These are phyloP conservation scores for Colletotrichum ledebouriae DNA, from an alignment of 2,329 filamentous ascomycete genomes.

Conservation along the genomic window DNA sequence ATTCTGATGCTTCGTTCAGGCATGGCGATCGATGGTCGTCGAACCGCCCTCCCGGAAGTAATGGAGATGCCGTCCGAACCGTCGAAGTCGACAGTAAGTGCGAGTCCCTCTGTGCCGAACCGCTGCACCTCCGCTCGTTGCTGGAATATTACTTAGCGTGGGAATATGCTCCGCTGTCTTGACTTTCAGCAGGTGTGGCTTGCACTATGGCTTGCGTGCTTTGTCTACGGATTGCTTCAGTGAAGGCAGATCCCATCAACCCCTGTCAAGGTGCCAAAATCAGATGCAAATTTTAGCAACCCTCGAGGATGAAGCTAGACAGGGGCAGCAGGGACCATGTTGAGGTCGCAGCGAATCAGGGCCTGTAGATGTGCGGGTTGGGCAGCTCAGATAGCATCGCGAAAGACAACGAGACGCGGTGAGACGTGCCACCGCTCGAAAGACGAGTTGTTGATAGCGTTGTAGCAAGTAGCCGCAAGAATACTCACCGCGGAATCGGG, in stretches of 20 bases:
- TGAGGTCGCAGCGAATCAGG: constrained; percentile 25
- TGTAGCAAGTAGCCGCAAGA: constrained; percentile 13
- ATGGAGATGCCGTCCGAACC: constrained; percentile 15
- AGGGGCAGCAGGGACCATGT: constrained; percentile 31
- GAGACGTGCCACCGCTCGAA: constrained; percentile 14
- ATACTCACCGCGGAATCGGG: constrained; percentile 8
- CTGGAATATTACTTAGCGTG: not conserved
- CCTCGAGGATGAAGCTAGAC: constrained; percentile 9
- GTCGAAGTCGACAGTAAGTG: constrained; percentile 4
- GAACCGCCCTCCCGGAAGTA: not conserved
- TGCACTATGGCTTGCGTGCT: constrained; percentile 30
- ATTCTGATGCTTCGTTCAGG: too few relatives aligned
- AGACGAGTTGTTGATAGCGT: constrained; percentile 14
- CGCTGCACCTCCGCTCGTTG: not conserved
- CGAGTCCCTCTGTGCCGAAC: not conserved
- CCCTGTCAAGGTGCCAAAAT: constrained; percentile 27
- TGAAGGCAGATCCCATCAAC: constrained; percentile 13
- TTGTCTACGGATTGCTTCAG: constrained; percentile 35
- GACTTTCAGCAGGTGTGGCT: constrained; percentile 35
- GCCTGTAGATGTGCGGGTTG: constrained; percentile 13
- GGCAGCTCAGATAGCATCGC: constrained; percentile 30
- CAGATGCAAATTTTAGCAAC: constrained; percentile 23
- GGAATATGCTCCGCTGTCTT: constrained; percentile 13
- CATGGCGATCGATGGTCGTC: too few relatives aligned
- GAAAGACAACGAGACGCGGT: constrained; percentile 33